Evolutionary conservation across 1,139 yeast genomes (phyloP).

Genomic region (Chernovozyma sophiae-reginae): DNA sequence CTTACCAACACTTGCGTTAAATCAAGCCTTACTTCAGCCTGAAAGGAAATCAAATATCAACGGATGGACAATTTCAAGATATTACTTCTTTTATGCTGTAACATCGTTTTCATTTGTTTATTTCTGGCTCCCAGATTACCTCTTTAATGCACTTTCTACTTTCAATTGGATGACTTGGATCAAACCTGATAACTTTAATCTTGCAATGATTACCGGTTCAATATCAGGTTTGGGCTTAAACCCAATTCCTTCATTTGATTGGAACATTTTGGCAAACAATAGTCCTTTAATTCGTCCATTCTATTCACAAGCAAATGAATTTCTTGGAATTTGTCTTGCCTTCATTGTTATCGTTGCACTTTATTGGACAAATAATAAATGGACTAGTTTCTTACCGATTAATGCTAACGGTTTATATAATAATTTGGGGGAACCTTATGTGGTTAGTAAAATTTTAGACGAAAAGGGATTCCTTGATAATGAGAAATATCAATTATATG

Average conservation of each 20-base stretch:
- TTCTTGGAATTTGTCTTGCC: constrained; percentile 34
- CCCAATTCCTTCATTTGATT: constrained; percentile 46
- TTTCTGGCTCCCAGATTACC: constrained; percentile 53
- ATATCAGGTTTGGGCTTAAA: constrained; percentile 46
- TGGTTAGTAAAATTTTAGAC: constrained; percentile 33
- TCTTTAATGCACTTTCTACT: constrained; percentile 44
- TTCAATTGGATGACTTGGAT: constrained; percentile 65
- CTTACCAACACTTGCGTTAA: constrained; percentile 47
- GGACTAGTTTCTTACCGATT: constrained; percentile 47
- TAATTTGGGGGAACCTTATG: constrained; percentile 36
- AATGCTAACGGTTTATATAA: constrained; percentile 41
- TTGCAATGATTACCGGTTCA: constrained; percentile 53
- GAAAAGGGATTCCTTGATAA: constrained; percentile 26
- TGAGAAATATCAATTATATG: constrained; percentile 27
- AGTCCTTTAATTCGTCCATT: constrained; percentile 35
- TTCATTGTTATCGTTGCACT: constrained; percentile 36
- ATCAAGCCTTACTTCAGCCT: constrained; percentile 40
- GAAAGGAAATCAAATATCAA: constrained; percentile 33
- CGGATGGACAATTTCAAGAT: constrained; percentile 47
- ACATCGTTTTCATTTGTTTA: constrained; percentile 37
- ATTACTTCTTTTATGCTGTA: constrained; percentile 36
- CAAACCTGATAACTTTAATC: constrained; percentile 44
- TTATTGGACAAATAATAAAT: constrained; percentile 41
- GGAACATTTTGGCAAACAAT: constrained; percentile 22
- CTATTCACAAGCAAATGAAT: constrained; percentile 35